Evolutionary conservation across 192 early-diverging fungal genomes (phyloP), one percentile per base, ranked within the genome.

Genomic region (Backusella australiensis): DNA sequence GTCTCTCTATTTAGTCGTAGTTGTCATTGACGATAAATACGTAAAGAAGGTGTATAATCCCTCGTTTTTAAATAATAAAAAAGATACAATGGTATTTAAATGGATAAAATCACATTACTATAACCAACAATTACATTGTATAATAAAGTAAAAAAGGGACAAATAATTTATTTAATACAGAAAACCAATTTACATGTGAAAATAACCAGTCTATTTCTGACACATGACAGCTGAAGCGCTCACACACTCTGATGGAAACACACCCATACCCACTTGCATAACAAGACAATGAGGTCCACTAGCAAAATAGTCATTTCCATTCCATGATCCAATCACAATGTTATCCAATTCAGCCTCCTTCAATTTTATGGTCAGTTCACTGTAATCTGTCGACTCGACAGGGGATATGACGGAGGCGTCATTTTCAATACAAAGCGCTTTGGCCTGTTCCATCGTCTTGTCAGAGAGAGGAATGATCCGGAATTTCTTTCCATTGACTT

Each of bases 281-380:
- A 75, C 8, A 23, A 75, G 63, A 67, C 74, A 75, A 34, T 32
- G 42, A 9, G 21, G 15, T 4, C 65, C 74, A 34, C 5, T 65
- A 15, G 67, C 9, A 1, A 26, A 23, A 67, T 68, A 75, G 34
- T 5, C 32, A 34, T 75, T 65, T 32, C 74, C 65, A 75, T 75
- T 75, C 74, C 74, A 75, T 44, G 35, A 34, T n/a, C 65, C 65
- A 36, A 75, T 75, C 4, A 67, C 29, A 19, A 75, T 41, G 11
- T 46, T 42, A 44, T 41, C 38, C 15, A 44, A 42, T 39, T 42
- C 65, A 19, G 34, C 3, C 15, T n/a, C 42, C 38, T 35, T 44
- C 26, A 75, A 34, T n/a, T 42, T 39, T 8, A 39, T 34, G 26
- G 65, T 44, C 19, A 75, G 21, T 32, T 41, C 41, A 3, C 11